phyloP scores from a whole-genome alignment of 345 rosid genomes.

The Gossypium mustelinum region DNA sequence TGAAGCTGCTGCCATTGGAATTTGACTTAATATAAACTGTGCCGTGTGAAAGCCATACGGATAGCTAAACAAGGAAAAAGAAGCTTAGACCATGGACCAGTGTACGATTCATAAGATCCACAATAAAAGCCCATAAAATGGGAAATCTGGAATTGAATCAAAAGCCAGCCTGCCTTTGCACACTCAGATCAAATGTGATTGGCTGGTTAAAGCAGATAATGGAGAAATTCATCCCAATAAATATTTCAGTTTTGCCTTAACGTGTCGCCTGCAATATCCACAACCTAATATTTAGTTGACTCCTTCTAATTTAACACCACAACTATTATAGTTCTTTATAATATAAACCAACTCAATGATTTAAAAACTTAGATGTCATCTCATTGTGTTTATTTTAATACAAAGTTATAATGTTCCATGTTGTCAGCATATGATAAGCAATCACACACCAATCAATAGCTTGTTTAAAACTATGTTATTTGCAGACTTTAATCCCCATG shows the following conservation, averaged over 20 bases:
- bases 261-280: not conserved
- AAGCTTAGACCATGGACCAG: too few species aligned
- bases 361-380: not conserved
- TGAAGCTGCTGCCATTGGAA: too few species aligned
- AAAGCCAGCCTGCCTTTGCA: too few species aligned
- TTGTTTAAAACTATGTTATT: not conserved
- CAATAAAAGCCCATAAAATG: too few species aligned
- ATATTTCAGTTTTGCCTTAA: not conserved
- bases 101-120: too few species aligned
- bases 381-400: not conserved
- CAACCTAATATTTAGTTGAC: too few species aligned
- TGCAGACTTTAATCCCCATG: not conserved
- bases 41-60: too few species aligned
- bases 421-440: not conserved
- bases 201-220: not conserved
- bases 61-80: too few species aligned
- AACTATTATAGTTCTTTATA: not conserved
- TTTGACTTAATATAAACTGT: too few species aligned
- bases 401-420: not conserved
- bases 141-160: too few species aligned
- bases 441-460: too few species aligned
- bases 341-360: not conserved
- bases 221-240: not conserved
- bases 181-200: not conserved
- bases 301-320: not conserved